Conservation (phyloP, 192 early-diverging fungal genomes). For the Dissophora ornata region DNA sequence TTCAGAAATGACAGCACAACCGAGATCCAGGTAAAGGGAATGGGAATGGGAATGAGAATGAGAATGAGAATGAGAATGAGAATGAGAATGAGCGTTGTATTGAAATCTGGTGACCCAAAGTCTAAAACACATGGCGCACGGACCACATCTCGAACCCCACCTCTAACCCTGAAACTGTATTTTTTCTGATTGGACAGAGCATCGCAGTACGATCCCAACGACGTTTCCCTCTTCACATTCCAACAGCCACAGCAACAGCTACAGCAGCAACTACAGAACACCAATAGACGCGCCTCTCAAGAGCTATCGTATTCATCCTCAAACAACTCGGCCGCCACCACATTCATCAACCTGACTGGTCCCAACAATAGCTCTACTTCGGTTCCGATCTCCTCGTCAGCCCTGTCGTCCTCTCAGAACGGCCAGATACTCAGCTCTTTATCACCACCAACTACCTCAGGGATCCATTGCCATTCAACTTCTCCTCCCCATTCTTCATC, state of each 20-base stretch:
- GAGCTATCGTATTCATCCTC: conserved; percentile 17
- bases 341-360: conserved; percentile 18
- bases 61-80: too few species aligned
- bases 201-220: conserved; percentile 32
- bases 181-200: too few species aligned
- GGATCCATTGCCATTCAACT: too few species aligned
- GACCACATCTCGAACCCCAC: not conserved
- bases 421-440: too few species aligned
- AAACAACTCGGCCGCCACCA: conserved; percentile 7
- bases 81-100: too few species aligned
- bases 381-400: not conserved
- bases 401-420: too few species aligned
- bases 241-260: conserved; percentile 25
- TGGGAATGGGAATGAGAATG: too few species aligned
- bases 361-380: not conserved
- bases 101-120: too few species aligned
- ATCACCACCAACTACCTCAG: not conserved
- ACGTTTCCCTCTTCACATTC: conserved; percentile 12
- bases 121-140: too few species aligned
- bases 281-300: conserved; percentile 9
- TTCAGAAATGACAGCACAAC: conserved; percentile 14
- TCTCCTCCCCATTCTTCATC: too few species aligned
- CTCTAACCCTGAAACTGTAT: too few species aligned
- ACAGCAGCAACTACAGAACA: conserved; percentile 3
- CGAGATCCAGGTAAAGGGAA: not conserved